phyloP scores from a whole-genome alignment of 1,284 basidiomycete genomes.

The Cystobasidium sp. region DNA sequence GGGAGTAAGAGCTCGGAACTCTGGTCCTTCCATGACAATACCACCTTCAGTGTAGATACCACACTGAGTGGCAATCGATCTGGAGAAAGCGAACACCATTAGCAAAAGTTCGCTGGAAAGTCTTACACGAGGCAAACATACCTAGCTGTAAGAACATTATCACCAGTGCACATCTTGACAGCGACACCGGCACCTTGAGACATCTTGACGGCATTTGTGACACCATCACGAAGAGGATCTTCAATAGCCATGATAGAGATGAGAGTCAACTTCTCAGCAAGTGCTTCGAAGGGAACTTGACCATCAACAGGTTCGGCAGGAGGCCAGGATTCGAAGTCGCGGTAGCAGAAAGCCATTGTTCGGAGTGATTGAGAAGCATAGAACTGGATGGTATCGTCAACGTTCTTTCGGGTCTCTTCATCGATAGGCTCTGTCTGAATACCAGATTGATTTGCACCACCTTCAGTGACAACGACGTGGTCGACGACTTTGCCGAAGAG shows the following conservation, averaged over 20 bases:
- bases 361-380: conserved; percentile 94
- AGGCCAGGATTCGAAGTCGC: conserved; percentile 86
- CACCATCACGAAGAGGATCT: conserved; percentile 89
- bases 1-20: conserved; percentile 63
- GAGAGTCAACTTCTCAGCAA: conserved; percentile 77
- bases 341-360: conserved; percentile 90
- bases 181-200: conserved; percentile 70
- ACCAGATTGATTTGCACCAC: conserved; percentile 54
- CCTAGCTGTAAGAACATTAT: conserved; percentile 81
- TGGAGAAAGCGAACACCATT: conserved; percentile 1
- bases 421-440: conserved; percentile 57
- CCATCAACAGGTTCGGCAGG: conserved; percentile 63
- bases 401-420: conserved; percentile 72
- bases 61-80: conserved; percentile 90
- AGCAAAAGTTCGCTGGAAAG: not conserved
- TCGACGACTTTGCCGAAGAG: conserved; percentile 73
- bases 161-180: conserved; percentile 99
- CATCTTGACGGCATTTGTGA: conserved; percentile 78
- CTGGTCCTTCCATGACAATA: conserved; percentile 94
- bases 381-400: conserved; percentile 88
- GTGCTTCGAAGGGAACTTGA: conserved; percentile 70
- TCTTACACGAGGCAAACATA: not conserved
- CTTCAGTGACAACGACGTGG: conserved; percentile 69
- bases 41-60: conserved; percentile 91
- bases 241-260: conserved; percentile 92